These are phyloP conservation scores for Teunomyces panamensis DNA, from an alignment of 805 yeast species.

Conservation along the genomic window DNA sequence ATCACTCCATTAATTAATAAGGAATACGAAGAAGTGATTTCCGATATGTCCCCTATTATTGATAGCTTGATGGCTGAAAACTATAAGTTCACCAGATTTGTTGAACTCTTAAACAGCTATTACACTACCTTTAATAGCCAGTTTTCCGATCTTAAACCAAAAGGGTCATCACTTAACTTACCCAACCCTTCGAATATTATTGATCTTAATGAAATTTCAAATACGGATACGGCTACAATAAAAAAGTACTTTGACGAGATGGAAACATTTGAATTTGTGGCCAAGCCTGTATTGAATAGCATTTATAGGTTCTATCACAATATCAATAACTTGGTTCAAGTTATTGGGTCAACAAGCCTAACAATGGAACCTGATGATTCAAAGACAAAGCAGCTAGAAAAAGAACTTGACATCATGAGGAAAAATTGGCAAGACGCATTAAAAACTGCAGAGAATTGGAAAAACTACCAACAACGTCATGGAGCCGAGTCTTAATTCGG, in stretches of 20 bases:
- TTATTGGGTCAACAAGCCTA: constrained; percentile 4
- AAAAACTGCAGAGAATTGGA: constrained; percentile 39
- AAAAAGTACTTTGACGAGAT: constrained; percentile 26
- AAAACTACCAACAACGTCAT: constrained; percentile 13
- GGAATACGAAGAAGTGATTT: constrained; percentile 32
- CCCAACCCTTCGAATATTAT: constrained; percentile 34
- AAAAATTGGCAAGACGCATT: constrained; percentile 41
- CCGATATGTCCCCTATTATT: constrained; percentile 32
- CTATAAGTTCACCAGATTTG: constrained; percentile 31
- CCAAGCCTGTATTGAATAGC: constrained; percentile 34
- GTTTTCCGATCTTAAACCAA: constrained; percentile 17
- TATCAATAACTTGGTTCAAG: constrained; percentile 10
- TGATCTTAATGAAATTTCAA: constrained; percentile 19
- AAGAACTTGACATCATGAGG: constrained; percentile 31
- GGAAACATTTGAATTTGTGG: constrained; percentile 32
- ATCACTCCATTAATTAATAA: constrained; percentile 7
- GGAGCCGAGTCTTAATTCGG: background rate
- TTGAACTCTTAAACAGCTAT: constrained; percentile 27
- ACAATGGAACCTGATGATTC: constrained; percentile 9
- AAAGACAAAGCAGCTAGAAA: constrained; percentile 19
- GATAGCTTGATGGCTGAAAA: constrained; percentile 37
- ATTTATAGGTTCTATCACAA: constrained; percentile 35
- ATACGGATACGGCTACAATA: constrained; percentile 11
- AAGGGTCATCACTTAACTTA: constrained; percentile 7
- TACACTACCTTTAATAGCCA: constrained; percentile 24